Conservation (phyloP, 192 early-diverging fungal genomes). For the Backusella luteola region DNA sequence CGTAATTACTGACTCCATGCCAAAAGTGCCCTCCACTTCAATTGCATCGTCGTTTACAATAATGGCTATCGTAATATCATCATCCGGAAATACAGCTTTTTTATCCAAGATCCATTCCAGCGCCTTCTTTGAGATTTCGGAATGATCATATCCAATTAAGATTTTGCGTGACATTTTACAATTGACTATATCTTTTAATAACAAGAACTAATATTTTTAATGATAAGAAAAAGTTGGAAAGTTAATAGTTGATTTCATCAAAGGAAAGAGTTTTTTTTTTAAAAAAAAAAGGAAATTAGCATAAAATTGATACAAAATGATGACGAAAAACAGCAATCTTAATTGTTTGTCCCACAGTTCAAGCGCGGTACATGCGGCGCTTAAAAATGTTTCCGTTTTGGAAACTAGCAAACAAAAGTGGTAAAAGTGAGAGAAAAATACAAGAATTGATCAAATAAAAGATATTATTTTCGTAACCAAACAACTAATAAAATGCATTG, state of each 20-base stretch:
- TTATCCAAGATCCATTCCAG: constrained; percentile 19
- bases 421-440: too few relatives aligned
- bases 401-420: background rate
- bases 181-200: background rate
- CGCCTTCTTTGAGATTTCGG: background rate
- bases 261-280: background rate
- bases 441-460: background rate
- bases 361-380: background rate
- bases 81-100: constrained; percentile 12
- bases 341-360: background rate
- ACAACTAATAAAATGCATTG: background rate
- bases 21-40: constrained; percentile 17
- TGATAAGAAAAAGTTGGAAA: background rate
- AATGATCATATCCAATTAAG: constrained; percentile 24
- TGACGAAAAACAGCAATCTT: constrained; percentile 2
- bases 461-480: background rate
- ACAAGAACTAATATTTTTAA: background rate
- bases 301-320: background rate
- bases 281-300: background rate
- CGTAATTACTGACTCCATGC: constrained; percentile 1
- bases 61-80: constrained; percentile 6
- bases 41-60: constrained; percentile 20
- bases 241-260: background rate
- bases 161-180: constrained; percentile 6
- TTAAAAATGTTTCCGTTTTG: background rate